Base-by-base conservation (phyloP, 108 stramenopile genomes). In the Pseudonitzschia multiseries region DNA sequence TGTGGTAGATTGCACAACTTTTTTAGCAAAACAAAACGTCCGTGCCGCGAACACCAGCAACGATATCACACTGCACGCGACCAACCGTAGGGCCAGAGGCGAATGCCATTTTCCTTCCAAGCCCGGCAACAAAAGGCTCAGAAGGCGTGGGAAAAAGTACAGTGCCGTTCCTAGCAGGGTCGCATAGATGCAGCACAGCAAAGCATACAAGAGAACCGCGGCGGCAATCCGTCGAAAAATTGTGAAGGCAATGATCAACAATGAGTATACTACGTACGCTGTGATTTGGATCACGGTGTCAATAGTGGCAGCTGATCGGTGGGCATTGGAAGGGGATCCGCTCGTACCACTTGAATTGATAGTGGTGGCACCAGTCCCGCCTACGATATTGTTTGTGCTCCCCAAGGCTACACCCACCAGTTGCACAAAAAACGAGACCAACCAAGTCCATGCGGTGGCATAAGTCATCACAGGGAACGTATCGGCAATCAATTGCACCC, bases 371-470 rank as follows among this genome's bases (percentile, higher is more conserved):
- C 57, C 31, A 31, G 64, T 64, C 4, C 79, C 73, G 48, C 72
- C 57, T 24, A 17, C 73, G 27, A 76, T 61, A 33, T 48, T 69
- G 31, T 59, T 61, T 9, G 59, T 69, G 4, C 70, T 63, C 0
- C 85, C 85, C 24, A 69, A 57, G 6, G 81, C 85, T 22, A 79
- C 70, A 13, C 81, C 85, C 4, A 86, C 85, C 41, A 86, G 43
- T 64, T 83, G 85, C 13, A 82, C 81, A 78, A 86, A 86, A 64
- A 86, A 86, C 9, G 54, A 79, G 1, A 86, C 85, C 54, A 86
- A 36, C 59, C 82, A 59, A 8, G 79, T 80, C 85, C 85, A 86
- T 1, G 85, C 85, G 22, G 79, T 72, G 0, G 79, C 79, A 80
- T 79, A 86, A 0, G 82, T 59, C 81, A 86, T 86, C 40, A 82